phyloP scores from a whole-genome alignment of 805 yeast species.

The Candida incommunis region DNA sequence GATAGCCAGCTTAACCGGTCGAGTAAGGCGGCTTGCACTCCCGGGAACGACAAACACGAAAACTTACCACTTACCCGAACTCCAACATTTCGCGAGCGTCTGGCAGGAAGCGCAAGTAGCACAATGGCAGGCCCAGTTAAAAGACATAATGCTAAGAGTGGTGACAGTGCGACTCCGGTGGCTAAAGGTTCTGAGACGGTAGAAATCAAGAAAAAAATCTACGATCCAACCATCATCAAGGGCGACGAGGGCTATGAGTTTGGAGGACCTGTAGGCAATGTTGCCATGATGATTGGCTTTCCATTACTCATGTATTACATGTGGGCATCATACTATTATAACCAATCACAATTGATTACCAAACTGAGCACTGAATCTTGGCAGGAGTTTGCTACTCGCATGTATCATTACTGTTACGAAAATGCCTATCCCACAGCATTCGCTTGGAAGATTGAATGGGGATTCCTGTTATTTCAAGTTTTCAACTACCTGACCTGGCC shows the following conservation, averaged over 20 bases:
- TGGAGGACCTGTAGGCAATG: slow-evolving; percentile 84
- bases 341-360: slow-evolving; percentile 56
- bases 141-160: too few relatives aligned
- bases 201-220: not conserved
- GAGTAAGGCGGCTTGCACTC: too few relatives aligned
- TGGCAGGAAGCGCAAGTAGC: too few relatives aligned
- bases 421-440: slow-evolving; percentile 28
- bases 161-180: too few relatives aligned
- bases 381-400: slow-evolving; percentile 30
- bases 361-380: slow-evolving; percentile 42
- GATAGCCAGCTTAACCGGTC: too few relatives aligned
- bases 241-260: slow-evolving; percentile 52
- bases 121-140: too few relatives aligned
- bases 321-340: slow-evolving; percentile 83
- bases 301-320: slow-evolving; percentile 91
- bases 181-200: too few relatives aligned
- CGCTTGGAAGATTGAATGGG: slow-evolving; percentile 59
- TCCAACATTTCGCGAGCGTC: too few relatives aligned
- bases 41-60: too few relatives aligned
- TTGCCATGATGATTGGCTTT: slow-evolving; percentile 85
- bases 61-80: too few relatives aligned
- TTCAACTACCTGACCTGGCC: slow-evolving; percentile 73
- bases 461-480: slow-evolving; percentile 56
- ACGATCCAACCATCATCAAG: slow-evolving; percentile 13
- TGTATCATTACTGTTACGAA: slow-evolving; percentile 31